Conservation (phyloP, 73 alveolate species). For the Breviolum minutum region DNA sequence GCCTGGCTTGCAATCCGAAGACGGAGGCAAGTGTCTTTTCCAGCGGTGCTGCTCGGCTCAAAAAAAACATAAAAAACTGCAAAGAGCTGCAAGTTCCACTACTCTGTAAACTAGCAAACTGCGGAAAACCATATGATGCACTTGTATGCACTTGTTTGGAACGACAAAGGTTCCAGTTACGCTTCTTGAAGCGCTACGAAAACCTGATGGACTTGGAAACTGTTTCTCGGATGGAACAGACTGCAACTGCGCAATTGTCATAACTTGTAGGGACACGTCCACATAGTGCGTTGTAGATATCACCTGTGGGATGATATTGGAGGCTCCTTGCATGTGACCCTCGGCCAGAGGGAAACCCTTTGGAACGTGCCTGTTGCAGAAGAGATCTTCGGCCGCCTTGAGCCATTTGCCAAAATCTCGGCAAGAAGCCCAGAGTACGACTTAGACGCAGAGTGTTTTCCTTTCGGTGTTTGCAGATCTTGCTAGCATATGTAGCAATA, state of each 20-base stretch:
- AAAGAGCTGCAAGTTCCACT: no score
- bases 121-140: no score
- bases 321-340: conserved; percentile 33
- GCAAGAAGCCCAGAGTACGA: neutral
- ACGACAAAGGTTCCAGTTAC: neutral
- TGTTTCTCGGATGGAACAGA: neutral
- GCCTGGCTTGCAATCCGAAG: conserved; percentile 12
- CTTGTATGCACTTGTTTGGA: no score
- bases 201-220: neutral
- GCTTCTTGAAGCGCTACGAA: conserved; percentile 24
- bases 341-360: conserved; percentile 27
- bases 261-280: no score
- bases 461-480: no score
- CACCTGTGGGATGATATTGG: neutral
- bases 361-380: conserved; percentile 44
- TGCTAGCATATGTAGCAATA: no score
- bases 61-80: neutral
- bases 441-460: no score
- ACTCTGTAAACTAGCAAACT: no score
- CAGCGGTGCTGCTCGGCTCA: conserved; percentile 17
- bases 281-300: no score
- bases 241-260: no score
- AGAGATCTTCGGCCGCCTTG: neutral
- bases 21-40: conserved; percentile 24
- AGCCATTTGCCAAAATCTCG: conserved; percentile 4